Evolutionary conservation across 768 basidiomycete genomes (phyloP).

Genomic region (Xerocomellus chrysenteron): DNA sequence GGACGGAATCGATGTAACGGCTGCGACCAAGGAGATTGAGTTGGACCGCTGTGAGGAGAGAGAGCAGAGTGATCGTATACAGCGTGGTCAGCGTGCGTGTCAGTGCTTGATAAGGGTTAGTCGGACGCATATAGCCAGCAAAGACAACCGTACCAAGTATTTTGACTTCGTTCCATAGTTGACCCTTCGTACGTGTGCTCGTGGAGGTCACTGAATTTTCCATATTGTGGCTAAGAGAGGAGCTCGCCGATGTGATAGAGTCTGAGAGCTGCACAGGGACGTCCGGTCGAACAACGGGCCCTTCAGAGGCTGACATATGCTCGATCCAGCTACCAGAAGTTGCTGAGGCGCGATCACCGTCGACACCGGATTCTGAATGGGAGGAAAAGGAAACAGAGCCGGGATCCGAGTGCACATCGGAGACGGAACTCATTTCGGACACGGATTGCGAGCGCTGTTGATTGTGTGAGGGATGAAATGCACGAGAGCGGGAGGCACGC

Average conservation of each 20-base stretch:
- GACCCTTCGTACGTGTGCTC: slow-evolving; percentile 58
- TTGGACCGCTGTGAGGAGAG: slow-evolving; percentile 84
- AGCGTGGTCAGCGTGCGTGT: slow-evolving; percentile 84
- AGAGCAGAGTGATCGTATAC: slow-evolving; percentile 83
- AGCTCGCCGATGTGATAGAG: slow-evolving; percentile 40
- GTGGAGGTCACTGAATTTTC: slow-evolving; percentile 9
- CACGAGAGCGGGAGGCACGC: slow-evolving; percentile 31
- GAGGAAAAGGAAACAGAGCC: slow-evolving; percentile 43
- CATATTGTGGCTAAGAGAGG: slow-evolving; percentile 29
- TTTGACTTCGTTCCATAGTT: slow-evolving; percentile 93
- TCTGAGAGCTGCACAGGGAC: slow-evolving; percentile 35
- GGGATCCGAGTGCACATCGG: slow-evolving; percentile 45
- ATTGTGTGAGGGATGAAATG: slow-evolving; percentile 6
- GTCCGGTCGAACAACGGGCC: slow-evolving; percentile 2
- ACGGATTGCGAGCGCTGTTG: slow-evolving; percentile 31
- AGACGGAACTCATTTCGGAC: slow-evolving; percentile 37
- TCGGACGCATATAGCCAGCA: background rate
- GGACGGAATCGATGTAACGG: slow-evolving; percentile 73
- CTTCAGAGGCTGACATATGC: slow-evolving; percentile 31
- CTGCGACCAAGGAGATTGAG: slow-evolving; percentile 79
- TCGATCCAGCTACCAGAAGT: slow-evolving; percentile 48
- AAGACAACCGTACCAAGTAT: slow-evolving; percentile 59
- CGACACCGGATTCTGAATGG: slow-evolving; percentile 35
- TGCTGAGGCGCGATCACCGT: slow-evolving; percentile 37
- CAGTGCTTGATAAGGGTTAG: slow-evolving; percentile 53